Conservation (phyloP, 192 early-diverging fungal genomes). For the Entrophospora sp. region DNA sequence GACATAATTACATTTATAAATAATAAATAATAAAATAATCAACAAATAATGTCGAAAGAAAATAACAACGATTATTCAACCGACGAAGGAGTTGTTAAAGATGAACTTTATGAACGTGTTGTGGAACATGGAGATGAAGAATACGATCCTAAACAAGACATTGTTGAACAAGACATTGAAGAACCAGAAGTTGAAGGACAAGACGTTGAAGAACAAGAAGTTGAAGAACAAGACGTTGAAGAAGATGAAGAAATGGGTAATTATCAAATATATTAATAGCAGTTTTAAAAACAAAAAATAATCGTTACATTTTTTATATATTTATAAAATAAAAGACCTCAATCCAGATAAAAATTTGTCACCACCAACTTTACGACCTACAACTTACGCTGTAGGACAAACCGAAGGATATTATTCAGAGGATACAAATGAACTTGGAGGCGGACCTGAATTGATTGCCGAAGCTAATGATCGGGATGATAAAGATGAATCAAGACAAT, state of each 20-base stretch:
- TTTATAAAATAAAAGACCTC: too few species aligned
- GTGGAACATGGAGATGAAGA: slow-evolving; percentile 6
- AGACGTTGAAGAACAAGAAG: neutral
- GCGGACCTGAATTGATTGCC: neutral
- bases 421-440: neutral
- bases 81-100: slow-evolving; percentile 11
- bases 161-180: too few species aligned
- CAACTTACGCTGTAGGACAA: neutral
- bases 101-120: neutral
- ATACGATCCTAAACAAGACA: neutral
- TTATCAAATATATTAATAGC: neutral
- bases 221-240: neutral
- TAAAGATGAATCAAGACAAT: neutral
- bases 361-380: neutral
- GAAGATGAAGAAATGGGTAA: neutral
- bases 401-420: neutral
- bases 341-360: neutral
- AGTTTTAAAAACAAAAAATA: neutral
- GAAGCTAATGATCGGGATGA: neutral
- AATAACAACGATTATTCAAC: too few species aligned
- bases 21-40: too few species aligned
- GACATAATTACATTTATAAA: too few species aligned
- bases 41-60: too few species aligned
- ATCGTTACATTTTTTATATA: too few species aligned
- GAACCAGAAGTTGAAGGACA: too few species aligned